Evolutionary conservation across 2,329 filamentous ascomycete species (phyloP), one percentile per base, ranked within the genome.

Genomic region (Allantophomopsis lycopodina): DNA sequence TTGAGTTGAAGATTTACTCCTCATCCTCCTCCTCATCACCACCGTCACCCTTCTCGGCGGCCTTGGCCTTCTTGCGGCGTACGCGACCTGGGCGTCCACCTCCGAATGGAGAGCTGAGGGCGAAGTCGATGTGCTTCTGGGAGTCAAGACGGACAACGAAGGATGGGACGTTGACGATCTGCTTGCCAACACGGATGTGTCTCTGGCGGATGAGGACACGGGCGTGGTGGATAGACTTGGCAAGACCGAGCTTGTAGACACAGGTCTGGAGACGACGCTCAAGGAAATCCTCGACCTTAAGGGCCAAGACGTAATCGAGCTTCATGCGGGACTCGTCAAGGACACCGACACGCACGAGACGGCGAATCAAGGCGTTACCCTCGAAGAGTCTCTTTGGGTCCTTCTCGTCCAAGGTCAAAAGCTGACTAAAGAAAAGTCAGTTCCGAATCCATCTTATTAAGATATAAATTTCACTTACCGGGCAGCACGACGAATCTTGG

Each of bases 281-380:
- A 72, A 98, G 79, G 83, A 98, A 98, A 71, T 98, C 91, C 73
- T 98, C 91, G 60, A 93, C 83, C 79, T 94, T 94, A 48, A 98
- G 82, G 71, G 91, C 91, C 64, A 98, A 75, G 64, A 98, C 91
- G 83, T 98, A 95, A 95, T 98, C 91, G 78, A 98, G 91, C 84
- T 95, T 98, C 91, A 98, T 98, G 79, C 91, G 91, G 66, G 88
- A 88, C 77, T 98, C 91, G 68, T 98, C 91, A 62, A 98, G 86
- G 62, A 98, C 91, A 85, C 91, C 91, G 65, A 96, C 88, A 68
- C 91, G 91, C 55, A 98, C 91, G 55, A 98, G 87, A 84, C 91
- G 91, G 68, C 91, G 91, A 83, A 98, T 98, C 66, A 98, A 80
- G 66, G 91, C 91, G 71, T 98, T 98, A 71, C 91, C 91, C 79